Percentiles rank a stretch among this genome's conserved stretches.
phyloP scores from a whole-genome alignment of 768 basidiomycete genomes.

The Leccinellum rugosiceps region DNA sequence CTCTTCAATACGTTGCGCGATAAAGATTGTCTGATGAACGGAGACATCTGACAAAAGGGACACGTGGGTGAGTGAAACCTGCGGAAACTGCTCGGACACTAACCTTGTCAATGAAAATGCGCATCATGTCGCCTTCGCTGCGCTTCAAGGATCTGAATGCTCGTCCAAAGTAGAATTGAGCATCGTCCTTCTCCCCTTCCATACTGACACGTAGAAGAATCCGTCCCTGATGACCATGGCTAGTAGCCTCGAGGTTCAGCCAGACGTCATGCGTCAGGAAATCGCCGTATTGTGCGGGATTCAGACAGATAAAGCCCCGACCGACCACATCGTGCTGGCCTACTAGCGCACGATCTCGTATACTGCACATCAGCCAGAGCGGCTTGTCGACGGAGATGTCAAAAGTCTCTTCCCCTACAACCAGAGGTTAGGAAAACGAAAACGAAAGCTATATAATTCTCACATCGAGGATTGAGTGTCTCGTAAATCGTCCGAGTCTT shows the following conservation, averaged over 20 bases:
- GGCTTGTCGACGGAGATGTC: constrained; percentile 91
- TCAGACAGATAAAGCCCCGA: constrained; percentile 87
- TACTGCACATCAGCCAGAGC: constrained; percentile 96
- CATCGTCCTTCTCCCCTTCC: constrained; percentile 99
- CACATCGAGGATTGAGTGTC: constrained; percentile 84
- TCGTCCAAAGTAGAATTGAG: constrained; percentile 94
- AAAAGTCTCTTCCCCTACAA: constrained; percentile 92
- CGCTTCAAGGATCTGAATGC: constrained; percentile 92
- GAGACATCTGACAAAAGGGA: constrained; percentile 69
- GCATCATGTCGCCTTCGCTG: constrained; percentile 92
- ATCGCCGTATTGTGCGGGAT: constrained; percentile 85
- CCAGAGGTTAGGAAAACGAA: constrained; percentile 3
- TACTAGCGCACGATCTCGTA: constrained; percentile 84
- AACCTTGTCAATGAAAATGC: constrained; percentile 97
- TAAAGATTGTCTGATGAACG: constrained; percentile 84
- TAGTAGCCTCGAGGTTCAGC: constrained; percentile 76
- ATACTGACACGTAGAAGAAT: constrained; percentile 89
- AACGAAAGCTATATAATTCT: constrained; percentile 26
- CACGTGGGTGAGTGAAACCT: neutral
- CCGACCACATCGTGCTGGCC: constrained; percentile 94
- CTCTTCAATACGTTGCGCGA: constrained; percentile 75
- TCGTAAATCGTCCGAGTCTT: constrained; percentile 98
- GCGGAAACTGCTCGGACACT: neutral
- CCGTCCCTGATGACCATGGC: constrained; percentile 55
- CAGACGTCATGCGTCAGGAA: constrained; percentile 88